Evolutionary conservation across 2,329 filamentous ascomycete genomes (phyloP), one percentile per base, ranked within the genome.

Genomic region (Colletotrichum sp.): DNA sequence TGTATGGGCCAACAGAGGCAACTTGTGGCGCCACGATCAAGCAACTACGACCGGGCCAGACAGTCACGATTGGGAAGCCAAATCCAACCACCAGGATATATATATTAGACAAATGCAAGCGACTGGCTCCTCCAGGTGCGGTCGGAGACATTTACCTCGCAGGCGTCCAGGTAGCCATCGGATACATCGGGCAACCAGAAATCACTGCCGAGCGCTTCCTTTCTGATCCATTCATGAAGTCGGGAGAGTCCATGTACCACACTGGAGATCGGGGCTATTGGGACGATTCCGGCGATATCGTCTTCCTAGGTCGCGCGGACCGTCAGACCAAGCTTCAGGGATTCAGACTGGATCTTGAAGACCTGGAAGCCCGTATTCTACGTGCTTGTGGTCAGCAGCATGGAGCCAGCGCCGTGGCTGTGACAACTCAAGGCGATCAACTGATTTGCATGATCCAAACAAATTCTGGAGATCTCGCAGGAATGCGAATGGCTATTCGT

Each of bases 1-100:
- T 84, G 81, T 88, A 88, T 69, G 86, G 86, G 0, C 87, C 87
- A 7, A 86, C 85, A 0, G 86, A 87, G 76, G 82, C 76, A 4
- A 87, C 85, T 1, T 83, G 82, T 66, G 84, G 83, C 8, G 82
- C 83, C 0, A 85, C 83, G 1, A 84, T 86, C 43, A 80, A 83
- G 56, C 64, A 66, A 5, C 77, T 87, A 0, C 55, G 25, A 0
- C 76, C 80, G 0, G 71, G 78, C 0, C 10, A 80, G 36, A 71
- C 78, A 1, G 84, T 88, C 3, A 86, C 65, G 8, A 58, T 67
- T 13, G 65, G 65, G 16, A n/a, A 52, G 28, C 65, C 65, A 5
- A 67, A 67, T 48, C 80, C 83, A 2, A 78, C 83, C 0, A 83
- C 80, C 0, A 75, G 85, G 6, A 66, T 87, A 3, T 88, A 88